Base-by-base conservation (phyloP, 1,284 basidiomycete species). In the Fomitiporia mediterranea region DNA sequence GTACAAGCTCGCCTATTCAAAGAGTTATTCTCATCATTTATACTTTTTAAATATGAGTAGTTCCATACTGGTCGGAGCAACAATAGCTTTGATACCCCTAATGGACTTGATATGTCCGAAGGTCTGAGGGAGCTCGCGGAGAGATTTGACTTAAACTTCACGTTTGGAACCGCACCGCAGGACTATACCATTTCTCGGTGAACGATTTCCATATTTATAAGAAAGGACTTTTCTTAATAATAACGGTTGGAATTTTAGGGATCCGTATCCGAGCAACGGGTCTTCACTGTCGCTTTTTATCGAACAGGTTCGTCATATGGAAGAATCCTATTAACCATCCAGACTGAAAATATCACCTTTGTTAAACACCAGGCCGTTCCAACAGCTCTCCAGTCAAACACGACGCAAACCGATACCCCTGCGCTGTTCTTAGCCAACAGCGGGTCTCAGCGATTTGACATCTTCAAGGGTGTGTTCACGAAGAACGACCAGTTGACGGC, bases 131-230 rank as follows among this genome's bases (percentile, higher is more conserved):
- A 73, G 8, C 75, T 89, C 28, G 73, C 80, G 2, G 64, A 73
- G 43, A 68, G 66, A 28, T 90, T 83, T 65, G 73, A 84, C 59
- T 70, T 90, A 40, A 67, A 66, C 35, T 72, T 74, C 60, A 55
- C 73, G 13, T 88, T 83, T 53, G 91, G 91, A 2, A 82, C 76
- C 39, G 83, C 87, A 0, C 90, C 91, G 0, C 79, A 81, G 52
- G 86, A 91, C 67, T 89, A 43, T 43, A 19, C 42, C 3, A 80
- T 65, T 86, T 82, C 51, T 70, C 91, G 58, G 72, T 67, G 44
- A 77, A 80, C 77, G 84, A 67, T 27, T 13, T 6, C 37, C 15
- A 48, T 23, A 19, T 8, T 37, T 37, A 3, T 1, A 21, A 43
- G 27, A 21, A n/a, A 3, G 34, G 2, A n/a, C 35, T 3, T n/a